Conservation (phyloP, 768 basidiomycete genomes). For the Boletus tomentosulus region DNA sequence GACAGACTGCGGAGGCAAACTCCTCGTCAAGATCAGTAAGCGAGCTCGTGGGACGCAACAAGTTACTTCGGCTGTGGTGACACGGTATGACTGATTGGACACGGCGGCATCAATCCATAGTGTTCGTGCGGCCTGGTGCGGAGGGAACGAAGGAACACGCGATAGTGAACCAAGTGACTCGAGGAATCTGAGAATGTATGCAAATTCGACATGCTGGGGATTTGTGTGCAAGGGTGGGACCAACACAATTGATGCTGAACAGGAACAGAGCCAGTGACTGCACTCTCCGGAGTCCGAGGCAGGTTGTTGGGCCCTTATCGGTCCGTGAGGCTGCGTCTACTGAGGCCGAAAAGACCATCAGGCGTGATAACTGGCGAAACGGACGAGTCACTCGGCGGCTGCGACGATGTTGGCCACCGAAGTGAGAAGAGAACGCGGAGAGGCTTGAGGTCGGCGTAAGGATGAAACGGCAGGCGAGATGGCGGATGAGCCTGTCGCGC, state of each 20-base stretch:
- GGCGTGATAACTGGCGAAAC: constrained; percentile 32
- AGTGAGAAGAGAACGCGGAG: constrained; percentile 66
- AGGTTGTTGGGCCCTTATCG: constrained; percentile 15
- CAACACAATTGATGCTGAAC: constrained; percentile 69
- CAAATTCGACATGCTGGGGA: constrained; percentile 70
- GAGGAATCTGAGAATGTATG: constrained; percentile 40
- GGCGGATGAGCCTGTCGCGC: constrained; percentile 19
- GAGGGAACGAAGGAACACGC: constrained; percentile 45
- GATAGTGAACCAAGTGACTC: constrained; percentile 36
- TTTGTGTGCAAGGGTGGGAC: constrained; percentile 66
- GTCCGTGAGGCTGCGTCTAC: constrained; percentile 27
- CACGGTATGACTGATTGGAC: constrained; percentile 58
- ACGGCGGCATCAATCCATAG: constrained; percentile 72
- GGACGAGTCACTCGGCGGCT: constrained; percentile 37
- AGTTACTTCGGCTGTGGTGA: constrained; percentile 57
- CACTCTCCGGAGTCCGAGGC: constrained; percentile 5
- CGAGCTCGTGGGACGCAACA: no score
- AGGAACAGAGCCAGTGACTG: constrained; percentile 34
- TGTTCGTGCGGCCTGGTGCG: constrained; percentile 50
- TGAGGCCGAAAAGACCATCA: constrained; percentile 33
- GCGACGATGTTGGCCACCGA: constrained; percentile 82
- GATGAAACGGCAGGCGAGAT: constrained; percentile 45
- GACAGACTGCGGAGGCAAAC: constrained; percentile 36
- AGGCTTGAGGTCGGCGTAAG: constrained; percentile 58
- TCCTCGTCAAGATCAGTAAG: no score